phyloP scores from a whole-genome alignment of 2,329 filamentous ascomycete genomes.

The Grosmannia serpens region DNA sequence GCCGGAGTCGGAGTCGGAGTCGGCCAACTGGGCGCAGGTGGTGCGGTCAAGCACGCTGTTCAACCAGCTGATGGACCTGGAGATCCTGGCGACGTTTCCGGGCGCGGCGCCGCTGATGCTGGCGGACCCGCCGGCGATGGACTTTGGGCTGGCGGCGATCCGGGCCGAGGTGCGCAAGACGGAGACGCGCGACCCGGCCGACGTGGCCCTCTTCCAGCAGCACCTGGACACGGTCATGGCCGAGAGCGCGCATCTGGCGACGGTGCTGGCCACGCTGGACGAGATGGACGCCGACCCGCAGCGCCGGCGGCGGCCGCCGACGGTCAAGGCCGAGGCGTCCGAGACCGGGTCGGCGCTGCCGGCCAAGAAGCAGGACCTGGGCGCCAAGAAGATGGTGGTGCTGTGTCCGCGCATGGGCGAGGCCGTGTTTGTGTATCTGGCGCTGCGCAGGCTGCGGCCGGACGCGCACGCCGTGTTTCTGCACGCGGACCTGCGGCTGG shows the following conservation, averaged over 20 bases:
- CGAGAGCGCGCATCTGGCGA: conserved; percentile 10
- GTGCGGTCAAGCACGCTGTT: conserved; percentile 12
- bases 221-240: conserved; percentile 10
- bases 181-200: conserved; percentile 6
- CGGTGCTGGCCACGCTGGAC: conserved; percentile 9
- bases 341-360: too few species aligned
- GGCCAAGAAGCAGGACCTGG: not conserved
- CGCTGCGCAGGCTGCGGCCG: conserved; percentile 10
- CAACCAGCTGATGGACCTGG: conserved; percentile 12
- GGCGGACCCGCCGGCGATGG: conserved; percentile 46
- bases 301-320: conserved; percentile 4
- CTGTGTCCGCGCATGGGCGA: conserved; percentile 14
- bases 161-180: conserved; percentile 9
- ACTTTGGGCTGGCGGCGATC: conserved; percentile 61
- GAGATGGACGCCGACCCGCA: conserved; percentile 9
- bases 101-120: conserved; percentile 34
- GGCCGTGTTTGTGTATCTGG: conserved; percentile 13
- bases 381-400: conserved; percentile 15
- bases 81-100: conserved; percentile 14
- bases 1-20: not conserved
- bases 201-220: conserved; percentile 10
- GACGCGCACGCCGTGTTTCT: conserved; percentile 8
- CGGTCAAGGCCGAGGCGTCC: not conserved
- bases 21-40: conserved; percentile 11
- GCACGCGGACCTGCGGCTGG: conserved; percentile 11